Conservation (phyloP, 2,329 filamentous ascomycete genomes). For the Fusarium devonianum region DNA sequence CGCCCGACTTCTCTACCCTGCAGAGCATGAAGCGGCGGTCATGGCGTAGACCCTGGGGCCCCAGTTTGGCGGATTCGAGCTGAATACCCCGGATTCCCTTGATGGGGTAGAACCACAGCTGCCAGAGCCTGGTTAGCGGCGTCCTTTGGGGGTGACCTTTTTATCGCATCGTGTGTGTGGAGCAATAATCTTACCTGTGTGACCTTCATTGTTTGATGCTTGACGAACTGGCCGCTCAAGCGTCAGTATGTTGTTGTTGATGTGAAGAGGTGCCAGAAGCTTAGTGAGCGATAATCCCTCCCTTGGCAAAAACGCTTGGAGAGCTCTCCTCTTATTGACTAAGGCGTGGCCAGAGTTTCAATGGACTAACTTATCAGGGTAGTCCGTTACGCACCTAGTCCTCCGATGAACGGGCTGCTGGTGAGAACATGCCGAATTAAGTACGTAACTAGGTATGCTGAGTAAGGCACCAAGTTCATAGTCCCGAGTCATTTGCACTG, state of each 20-base stretch:
- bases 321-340: conserved; percentile 2
- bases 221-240: conserved; percentile 17
- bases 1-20: conserved; percentile 53
- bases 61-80: conserved; percentile 61
- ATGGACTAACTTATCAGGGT: no score
- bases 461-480: no score
- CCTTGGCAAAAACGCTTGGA: neutral
- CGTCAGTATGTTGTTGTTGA: conserved; percentile 11
- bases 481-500: no score
- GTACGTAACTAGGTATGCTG: no score
- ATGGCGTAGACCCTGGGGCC: conserved; percentile 67
- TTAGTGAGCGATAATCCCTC: conserved; percentile 30
- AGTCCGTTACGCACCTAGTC: no score
- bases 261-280: conserved; percentile 8
- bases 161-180: neutral
- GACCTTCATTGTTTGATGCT: conserved; percentile 42
- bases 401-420: no score
- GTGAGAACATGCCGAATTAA: no score
- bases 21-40: conserved; percentile 77
- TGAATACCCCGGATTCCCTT: conserved; percentile 72
- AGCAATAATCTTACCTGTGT: conserved; percentile 36
- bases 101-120: conserved; percentile 76
- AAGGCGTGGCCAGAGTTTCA: conserved; percentile 16
- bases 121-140: conserved; percentile 12
- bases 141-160: neutral